Evolutionary conservation across 345 rosid genomes (phyloP).

Genomic region (Anacardium occidentale): DNA sequence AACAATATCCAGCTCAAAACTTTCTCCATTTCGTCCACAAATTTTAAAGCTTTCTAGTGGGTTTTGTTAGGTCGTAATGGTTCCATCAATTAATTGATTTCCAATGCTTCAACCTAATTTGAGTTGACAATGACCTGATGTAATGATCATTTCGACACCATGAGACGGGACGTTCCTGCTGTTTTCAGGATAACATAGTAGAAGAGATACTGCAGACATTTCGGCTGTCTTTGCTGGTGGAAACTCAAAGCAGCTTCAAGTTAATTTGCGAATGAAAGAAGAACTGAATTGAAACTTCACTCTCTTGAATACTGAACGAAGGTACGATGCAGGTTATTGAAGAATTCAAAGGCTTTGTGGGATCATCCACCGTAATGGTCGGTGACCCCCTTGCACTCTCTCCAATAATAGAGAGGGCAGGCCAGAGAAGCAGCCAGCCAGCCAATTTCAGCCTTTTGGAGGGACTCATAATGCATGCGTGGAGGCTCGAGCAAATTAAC

Average conservation of each 20-base stretch:
- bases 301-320: too few relatives aligned
- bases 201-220: neutral
- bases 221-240: neutral
- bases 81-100: too few relatives aligned
- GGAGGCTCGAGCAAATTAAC: slow-evolving; percentile 1
- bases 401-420: slow-evolving; percentile 38
- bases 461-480: slow-evolving; percentile 40
- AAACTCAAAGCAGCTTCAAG: too few relatives aligned
- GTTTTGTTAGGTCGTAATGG: slow-evolving; percentile 2
- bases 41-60: neutral
- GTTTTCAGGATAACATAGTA: too few relatives aligned
- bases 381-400: slow-evolving; percentile 18
- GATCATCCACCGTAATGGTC: neutral
- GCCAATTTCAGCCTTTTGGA: slow-evolving; percentile 40
- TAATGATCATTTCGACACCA: neutral
- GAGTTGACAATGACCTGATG: neutral
- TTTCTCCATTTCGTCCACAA: neutral
- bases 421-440: slow-evolving; percentile 33
- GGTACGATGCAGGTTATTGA: neutral
- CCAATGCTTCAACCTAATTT: too few relatives aligned
- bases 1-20: slow-evolving; percentile 8
- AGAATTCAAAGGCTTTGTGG: neutral
- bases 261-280: too few relatives aligned
- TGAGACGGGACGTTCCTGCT: neutral
- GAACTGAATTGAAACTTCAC: too few relatives aligned